Percentiles rank a stretch among this genome's conserved stretches.
These are phyloP conservation scores for Psilocybe cubensis DNA, from an alignment of 768 basidiomycete genomes.

Conservation along the genomic window DNA sequence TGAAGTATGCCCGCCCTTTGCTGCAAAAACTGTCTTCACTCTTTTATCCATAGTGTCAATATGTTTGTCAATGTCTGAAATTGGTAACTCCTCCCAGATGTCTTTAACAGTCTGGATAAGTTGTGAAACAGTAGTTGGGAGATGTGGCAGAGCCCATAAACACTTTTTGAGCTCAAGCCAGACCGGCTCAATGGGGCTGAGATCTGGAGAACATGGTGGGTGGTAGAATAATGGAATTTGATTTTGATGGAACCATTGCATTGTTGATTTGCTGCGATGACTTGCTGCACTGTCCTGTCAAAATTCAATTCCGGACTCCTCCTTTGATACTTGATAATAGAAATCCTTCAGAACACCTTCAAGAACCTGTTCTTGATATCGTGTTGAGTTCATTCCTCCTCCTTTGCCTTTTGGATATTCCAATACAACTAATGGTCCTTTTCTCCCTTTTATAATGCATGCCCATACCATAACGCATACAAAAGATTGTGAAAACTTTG, in stretches of 20 bases:
- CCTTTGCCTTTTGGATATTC: constrained; percentile 30
- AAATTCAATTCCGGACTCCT: constrained; percentile 15
- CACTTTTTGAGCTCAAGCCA: constrained; percentile 34
- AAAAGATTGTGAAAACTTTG: constrained; percentile 28
- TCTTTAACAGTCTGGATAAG: constrained; percentile 17
- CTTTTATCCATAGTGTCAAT: constrained; percentile 22
- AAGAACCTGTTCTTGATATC: constrained; percentile 32
- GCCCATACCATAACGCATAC: constrained; percentile 35
- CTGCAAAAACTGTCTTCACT: constrained; percentile 12
- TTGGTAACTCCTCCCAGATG: constrained; percentile 24
- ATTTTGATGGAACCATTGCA: constrained; percentile 25
- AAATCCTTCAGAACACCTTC: constrained; percentile 21
- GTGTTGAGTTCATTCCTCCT: constrained; percentile 21
- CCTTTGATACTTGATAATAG: constrained; percentile 19
- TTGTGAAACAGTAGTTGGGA: constrained; percentile 19
- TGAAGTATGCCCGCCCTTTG: background rate
- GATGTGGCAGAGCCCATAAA: constrained; percentile 16
- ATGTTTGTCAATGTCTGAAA: constrained; percentile 23
- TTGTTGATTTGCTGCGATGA: constrained; percentile 25
- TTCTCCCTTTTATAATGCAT: constrained; percentile 25
- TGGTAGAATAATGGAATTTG: constrained; percentile 26
- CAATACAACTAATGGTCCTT: constrained; percentile 29
- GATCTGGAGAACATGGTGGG: constrained; percentile 34
- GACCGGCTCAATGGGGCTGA: constrained; percentile 35
- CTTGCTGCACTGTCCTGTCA: constrained; percentile 31